Evolutionary conservation across 192 early-diverging fungal species (phyloP).

Genomic region (Gaertneriomyces sp.): DNA sequence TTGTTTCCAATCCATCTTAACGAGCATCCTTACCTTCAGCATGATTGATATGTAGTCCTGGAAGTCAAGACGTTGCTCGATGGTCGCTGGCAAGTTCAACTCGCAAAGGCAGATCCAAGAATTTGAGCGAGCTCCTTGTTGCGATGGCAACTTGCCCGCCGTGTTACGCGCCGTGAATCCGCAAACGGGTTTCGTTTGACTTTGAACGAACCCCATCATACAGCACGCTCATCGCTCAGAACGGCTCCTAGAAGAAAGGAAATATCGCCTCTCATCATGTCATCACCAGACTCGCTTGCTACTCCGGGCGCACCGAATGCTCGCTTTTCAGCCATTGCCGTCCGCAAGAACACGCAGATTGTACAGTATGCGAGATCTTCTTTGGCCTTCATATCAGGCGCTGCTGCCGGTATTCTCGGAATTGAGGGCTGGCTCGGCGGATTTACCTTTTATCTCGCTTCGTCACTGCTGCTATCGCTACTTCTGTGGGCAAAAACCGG

Average conservation of each 20-base stretch:
- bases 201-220: too few relatives aligned
- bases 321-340: slow-evolving; percentile 17
- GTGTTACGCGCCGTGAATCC: too few relatives aligned
- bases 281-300: too few relatives aligned
- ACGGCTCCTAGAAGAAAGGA: too few relatives aligned
- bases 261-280: too few relatives aligned
- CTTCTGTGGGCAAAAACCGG: slow-evolving; percentile 53
- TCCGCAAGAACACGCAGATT: slow-evolving; percentile 55
- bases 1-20: too few relatives aligned
- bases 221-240: too few relatives aligned
- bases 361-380: slow-evolving; percentile 67
- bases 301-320: background rate
- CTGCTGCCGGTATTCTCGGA: slow-evolving; percentile 84
- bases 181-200: too few relatives aligned
- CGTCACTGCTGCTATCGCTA: slow-evolving; percentile 64
- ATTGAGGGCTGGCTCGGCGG: slow-evolving; percentile 73
- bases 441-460: slow-evolving; percentile 76
- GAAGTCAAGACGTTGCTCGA: background rate
- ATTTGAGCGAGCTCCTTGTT: too few relatives aligned
- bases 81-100: background rate
- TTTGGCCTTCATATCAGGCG: slow-evolving; percentile 70
- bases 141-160: too few relatives aligned
- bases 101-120: too few relatives aligned
- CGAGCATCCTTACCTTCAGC: background rate
- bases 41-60: background rate